Evolutionary conservation across 1,284 basidiomycete genomes (phyloP).

Genomic region (Ustilago cynodontis): DNA sequence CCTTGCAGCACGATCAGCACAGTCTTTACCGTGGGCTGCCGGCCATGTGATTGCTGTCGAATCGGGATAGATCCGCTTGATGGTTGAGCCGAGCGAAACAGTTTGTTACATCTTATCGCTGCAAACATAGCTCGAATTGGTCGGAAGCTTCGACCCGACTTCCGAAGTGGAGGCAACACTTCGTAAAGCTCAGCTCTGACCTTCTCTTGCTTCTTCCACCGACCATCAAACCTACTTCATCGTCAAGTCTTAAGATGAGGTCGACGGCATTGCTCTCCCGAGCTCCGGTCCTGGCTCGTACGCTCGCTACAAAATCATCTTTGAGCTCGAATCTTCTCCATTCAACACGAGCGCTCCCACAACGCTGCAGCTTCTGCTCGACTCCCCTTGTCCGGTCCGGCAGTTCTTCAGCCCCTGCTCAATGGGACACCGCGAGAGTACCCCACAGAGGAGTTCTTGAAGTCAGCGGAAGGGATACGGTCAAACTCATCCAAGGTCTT

Average conservation of each 20-base stretch:
- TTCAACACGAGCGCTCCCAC: neutral
- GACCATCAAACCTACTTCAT: neutral
- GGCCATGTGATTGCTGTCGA: too few relatives aligned
- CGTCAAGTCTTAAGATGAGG: constrained; percentile 3
- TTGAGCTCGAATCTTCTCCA: neutral
- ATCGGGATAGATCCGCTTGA: neutral
- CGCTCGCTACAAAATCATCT: neutral
- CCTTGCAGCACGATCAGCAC: neutral
- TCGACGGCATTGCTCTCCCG: neutral
- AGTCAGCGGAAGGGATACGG: constrained; percentile 83
- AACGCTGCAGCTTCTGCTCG: constrained; percentile 17
- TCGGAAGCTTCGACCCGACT: constrained; percentile 8
- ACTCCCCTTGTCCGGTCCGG: neutral
- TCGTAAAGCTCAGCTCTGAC: neutral
- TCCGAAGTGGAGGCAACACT: constrained; percentile 11
- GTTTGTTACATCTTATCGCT: constrained; percentile 10
- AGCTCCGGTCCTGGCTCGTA: neutral
- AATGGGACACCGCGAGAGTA: constrained; percentile 36
- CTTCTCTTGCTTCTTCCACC: neutral
- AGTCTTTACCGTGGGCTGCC: neutral
- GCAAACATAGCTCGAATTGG: neutral
- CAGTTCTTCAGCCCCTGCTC: neutral
- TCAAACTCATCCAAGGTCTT: constrained; percentile 89
- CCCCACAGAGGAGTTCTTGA: constrained; percentile 74
- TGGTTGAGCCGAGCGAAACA: too few relatives aligned